Percentiles rank a stretch among this genome's conserved stretches.
Conservation (phyloP, 2,329 filamentous ascomycete species). For the Aspergillus latus region DNA sequence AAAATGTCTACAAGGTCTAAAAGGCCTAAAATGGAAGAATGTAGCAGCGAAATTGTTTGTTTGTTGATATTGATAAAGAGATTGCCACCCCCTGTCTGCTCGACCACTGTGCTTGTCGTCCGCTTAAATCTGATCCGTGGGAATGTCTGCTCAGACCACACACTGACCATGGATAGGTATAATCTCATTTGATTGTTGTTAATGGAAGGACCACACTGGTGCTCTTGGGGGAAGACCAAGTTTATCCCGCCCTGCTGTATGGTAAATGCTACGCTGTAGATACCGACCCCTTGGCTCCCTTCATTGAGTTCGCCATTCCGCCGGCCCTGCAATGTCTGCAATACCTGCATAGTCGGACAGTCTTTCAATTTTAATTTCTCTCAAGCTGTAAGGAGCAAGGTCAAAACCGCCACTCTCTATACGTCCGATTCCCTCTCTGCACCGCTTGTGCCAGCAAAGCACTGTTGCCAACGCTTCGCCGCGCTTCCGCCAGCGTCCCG, state of each 20-base stretch:
- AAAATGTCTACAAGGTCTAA: neutral
- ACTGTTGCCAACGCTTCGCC: constrained; percentile 34
- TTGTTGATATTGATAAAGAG: neutral
- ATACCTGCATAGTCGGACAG: neutral
- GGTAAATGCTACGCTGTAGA: neutral
- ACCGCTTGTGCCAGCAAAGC: constrained; percentile 36
- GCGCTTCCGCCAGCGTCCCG: constrained; percentile 45
- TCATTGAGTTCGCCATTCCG: neutral
- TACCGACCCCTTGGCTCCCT: neutral
- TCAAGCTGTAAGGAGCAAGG: constrained; percentile 9
- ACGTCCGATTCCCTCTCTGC: constrained; percentile 34
- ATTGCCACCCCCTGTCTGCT: constrained; percentile 18
- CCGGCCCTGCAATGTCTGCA: neutral
- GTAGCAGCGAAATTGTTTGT: neutral
- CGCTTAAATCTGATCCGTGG: constrained; percentile 2
- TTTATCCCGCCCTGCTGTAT: neutral
- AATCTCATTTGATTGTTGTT: neutral
- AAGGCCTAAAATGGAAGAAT: neutral
- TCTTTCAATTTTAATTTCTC: neutral
- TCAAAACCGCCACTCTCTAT: constrained; percentile 40
- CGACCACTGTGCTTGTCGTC: constrained; percentile 6
- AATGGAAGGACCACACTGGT: neutral
- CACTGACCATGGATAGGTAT: constrained; percentile 7
- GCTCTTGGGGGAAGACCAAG: neutral
- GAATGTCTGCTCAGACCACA: neutral